A percentile compares a stretch with the other conserved stretches of the same genome.
phyloP scores from a whole-genome alignment of 2,329 filamentous ascomycete species.

The Aureobasidium pullulans region DNA sequence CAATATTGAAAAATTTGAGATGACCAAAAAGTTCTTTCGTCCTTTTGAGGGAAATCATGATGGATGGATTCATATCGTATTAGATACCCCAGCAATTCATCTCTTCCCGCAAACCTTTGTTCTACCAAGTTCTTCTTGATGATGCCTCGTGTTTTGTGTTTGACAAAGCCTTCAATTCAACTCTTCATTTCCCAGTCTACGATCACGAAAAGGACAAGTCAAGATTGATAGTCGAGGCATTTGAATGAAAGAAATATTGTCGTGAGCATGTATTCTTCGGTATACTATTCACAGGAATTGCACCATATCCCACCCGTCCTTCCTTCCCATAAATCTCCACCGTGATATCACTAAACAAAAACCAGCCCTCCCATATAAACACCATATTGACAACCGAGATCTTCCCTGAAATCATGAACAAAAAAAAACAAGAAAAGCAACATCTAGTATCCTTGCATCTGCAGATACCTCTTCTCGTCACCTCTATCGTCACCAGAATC shows the following conservation, averaged over 20 bases:
- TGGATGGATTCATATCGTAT: neutral
- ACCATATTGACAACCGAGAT: neutral
- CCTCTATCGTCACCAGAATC: conserved; percentile 11
- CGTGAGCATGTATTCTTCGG: neutral
- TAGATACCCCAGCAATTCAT: conserved; percentile 11
- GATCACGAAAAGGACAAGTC: neutral
- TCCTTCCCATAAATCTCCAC: neutral
- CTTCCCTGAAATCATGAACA: neutral
- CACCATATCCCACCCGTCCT: neutral
- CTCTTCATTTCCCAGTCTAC: neutral
- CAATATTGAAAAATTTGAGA: neutral
- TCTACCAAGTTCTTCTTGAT: neutral
- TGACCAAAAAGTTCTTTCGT: neutral
- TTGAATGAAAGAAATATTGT: neutral
- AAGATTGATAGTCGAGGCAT: no score
- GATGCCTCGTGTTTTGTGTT: neutral
- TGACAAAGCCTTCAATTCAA: neutral
- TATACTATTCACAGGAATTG: neutral
- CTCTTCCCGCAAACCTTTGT: neutral
- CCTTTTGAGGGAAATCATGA: neutral
- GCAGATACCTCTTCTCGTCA: conserved; percentile 16
- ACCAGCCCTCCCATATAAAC: neutral
- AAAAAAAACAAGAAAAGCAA: neutral
- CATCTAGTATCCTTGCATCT: conserved; percentile 7
- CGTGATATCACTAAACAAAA: neutral